Evolutionary conservation across 805 yeast genomes (phyloP).

Genomic region (Jamesozyma hellenica): DNA sequence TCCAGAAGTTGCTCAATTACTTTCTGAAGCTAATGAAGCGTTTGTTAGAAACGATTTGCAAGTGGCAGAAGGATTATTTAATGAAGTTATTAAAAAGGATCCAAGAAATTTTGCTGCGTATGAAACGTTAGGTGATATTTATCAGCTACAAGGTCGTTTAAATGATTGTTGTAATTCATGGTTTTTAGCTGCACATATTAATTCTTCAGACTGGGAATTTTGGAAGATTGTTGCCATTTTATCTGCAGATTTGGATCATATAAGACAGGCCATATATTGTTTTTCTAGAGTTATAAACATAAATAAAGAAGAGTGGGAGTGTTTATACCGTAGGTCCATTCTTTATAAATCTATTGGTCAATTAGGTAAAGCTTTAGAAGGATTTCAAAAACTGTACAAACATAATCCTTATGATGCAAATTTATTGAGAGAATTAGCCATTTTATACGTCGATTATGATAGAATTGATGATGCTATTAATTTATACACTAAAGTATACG

Average conservation of each 20-base stretch:
- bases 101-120: slow-evolving; percentile 75
- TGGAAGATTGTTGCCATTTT: slow-evolving; percentile 72
- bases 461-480: slow-evolving; percentile 67
- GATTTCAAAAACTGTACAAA: slow-evolving; percentile 49
- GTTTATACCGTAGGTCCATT: slow-evolving; percentile 54
- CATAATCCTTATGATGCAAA: slow-evolving; percentile 50
- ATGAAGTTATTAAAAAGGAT: slow-evolving; percentile 67
- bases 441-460: slow-evolving; percentile 38
- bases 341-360: slow-evolving; percentile 59
- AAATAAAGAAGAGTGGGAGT: slow-evolving; percentile 41
- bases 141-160: slow-evolving; percentile 51
- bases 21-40: slow-evolving; percentile 71
- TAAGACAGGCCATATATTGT: slow-evolving; percentile 70
- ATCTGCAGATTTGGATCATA: slow-evolving; percentile 54
- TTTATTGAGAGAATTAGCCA: slow-evolving; percentile 52
- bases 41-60: slow-evolving; percentile 57
- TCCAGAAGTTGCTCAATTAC: slow-evolving; percentile 59
- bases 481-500: slow-evolving; percentile 54
- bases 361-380: slow-evolving; percentile 62
- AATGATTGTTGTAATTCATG: slow-evolving; percentile 72
- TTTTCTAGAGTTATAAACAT: slow-evolving; percentile 54
- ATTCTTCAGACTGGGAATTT: slow-evolving; percentile 63
- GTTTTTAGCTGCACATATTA: slow-evolving; percentile 72
- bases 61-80: slow-evolving; percentile 48
- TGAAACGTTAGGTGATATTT: slow-evolving; percentile 79